These are phyloP conservation scores for Diaporthe sp. DNA, from an alignment of 2,329 filamentous ascomycete genomes.

Conservation along the genomic window DNA sequence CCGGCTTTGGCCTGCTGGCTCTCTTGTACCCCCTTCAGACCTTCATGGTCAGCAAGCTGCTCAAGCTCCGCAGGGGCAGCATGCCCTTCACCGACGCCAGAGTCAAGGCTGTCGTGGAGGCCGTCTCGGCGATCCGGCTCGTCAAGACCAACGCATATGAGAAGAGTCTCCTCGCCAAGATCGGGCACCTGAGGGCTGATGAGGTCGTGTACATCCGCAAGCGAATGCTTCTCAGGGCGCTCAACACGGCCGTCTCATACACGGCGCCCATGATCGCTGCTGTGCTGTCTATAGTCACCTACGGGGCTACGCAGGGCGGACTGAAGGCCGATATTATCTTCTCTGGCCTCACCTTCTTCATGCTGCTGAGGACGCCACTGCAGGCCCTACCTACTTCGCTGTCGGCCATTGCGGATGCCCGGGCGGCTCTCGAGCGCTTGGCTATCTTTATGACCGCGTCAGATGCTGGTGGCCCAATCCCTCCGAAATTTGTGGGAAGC, in stretches of 20 bases:
- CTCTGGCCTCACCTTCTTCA: conserved; percentile 45
- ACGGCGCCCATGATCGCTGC: conserved; percentile 46
- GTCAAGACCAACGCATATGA: conserved; percentile 48
- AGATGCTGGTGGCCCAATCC: conserved; percentile 3
- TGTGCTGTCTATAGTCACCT: conserved; percentile 45
- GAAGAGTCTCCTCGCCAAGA: conserved; percentile 43
- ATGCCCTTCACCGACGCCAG: conserved; percentile 47
- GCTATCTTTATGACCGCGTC: conserved; percentile 43
- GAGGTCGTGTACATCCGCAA: conserved; percentile 47
- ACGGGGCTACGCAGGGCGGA: conserved; percentile 39
- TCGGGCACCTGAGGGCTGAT: conserved; percentile 43
- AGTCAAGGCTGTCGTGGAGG: conserved; percentile 46
- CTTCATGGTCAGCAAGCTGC: conserved; percentile 43
- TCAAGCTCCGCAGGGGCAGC: conserved; percentile 45
- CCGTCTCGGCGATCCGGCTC: conserved; percentile 47
- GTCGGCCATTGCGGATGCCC: conserved; percentile 45
- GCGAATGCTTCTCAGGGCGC: conserved; percentile 45
- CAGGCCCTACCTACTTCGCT: conserved; percentile 43
- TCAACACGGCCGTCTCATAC: conserved; percentile 46
- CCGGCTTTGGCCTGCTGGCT: conserved; percentile 46
- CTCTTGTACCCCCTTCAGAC: conserved; percentile 46
- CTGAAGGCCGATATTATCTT: conserved; percentile 42
- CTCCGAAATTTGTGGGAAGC: conserved; percentile 7
- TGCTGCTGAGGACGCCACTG: conserved; percentile 45
- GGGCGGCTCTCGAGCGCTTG: conserved; percentile 44